Evolutionary conservation across 2,329 filamentous ascomycete species (phyloP).

Genomic region (Penicillium sumatraense): DNA sequence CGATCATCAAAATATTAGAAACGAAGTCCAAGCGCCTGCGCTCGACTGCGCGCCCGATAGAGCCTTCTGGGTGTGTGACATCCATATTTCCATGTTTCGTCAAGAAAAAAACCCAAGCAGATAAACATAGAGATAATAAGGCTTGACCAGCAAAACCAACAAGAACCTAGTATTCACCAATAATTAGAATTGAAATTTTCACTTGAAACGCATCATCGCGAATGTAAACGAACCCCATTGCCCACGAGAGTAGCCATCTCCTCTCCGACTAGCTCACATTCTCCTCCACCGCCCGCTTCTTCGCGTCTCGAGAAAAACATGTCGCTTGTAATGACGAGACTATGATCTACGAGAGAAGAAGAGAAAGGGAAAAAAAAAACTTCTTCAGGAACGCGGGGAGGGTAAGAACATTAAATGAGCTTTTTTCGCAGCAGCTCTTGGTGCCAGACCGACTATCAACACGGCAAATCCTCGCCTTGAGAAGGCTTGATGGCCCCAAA

Average conservation of each 20-base stretch:
- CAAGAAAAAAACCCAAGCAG: conserved; percentile 40
- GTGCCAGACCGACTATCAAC: no score
- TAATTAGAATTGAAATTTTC: not conserved
- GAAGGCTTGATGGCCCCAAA: no score
- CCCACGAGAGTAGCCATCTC: conserved; percentile 37
- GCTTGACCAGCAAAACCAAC: conserved; percentile 38
- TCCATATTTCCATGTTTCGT: conserved; percentile 34
- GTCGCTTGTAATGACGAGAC: not conserved
- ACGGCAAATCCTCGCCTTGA: no score
- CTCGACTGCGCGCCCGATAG: conserved; percentile 30
- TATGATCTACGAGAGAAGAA: not conserved
- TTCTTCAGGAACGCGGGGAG: not conserved
- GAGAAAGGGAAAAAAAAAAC: not conserved
- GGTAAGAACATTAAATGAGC: no score
- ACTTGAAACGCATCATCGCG: not conserved
- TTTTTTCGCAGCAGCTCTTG: no score
- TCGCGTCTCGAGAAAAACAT: conserved; percentile 58
- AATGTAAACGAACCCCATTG: conserved; percentile 32
- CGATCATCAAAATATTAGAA: conserved; percentile 39
- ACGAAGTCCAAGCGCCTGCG: conserved; percentile 38
- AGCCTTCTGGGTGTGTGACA: conserved; percentile 30
- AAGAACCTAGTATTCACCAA: conserved; percentile 28
- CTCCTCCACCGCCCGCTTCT: conserved; percentile 50
- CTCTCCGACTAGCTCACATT: conserved; percentile 51
- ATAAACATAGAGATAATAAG: conserved; percentile 31